phyloP scores from a whole-genome alignment of 1,284 basidiomycete genomes.

The Apiotrichum sp. region DNA sequence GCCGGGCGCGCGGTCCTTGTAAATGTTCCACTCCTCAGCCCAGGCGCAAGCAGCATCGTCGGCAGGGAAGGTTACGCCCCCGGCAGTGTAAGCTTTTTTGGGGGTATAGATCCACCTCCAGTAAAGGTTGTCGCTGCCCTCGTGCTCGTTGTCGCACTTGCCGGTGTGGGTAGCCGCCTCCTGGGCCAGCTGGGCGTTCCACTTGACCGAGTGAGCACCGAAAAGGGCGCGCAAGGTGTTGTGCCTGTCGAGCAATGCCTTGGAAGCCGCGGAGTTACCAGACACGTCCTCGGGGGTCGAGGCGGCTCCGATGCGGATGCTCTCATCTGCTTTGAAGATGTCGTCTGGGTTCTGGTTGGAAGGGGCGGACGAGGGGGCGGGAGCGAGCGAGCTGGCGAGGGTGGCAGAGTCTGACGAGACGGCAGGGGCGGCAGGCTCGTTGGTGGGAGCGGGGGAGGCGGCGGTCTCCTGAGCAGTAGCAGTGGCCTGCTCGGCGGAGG shows the following conservation, averaged over 20 bases:
- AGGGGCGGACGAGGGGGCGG: neutral
- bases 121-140: slow-evolving; percentile 8
- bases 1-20: slow-evolving; percentile 25
- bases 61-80: neutral
- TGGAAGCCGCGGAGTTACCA: slow-evolving; percentile 2
- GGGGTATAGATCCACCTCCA: neutral
- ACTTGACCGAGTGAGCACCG: neutral
- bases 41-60: neutral
- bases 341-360: neutral
- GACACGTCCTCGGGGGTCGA: neutral
- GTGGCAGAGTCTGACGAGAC: no score
- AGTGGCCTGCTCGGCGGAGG: no score
- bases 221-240: slow-evolving; percentile 10
- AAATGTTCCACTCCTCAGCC: slow-evolving; percentile 8
- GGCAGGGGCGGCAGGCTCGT: no score
- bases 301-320: neutral
- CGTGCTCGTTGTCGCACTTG: slow-evolving; percentile 1
- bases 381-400: no score
- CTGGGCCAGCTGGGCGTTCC: slow-evolving; percentile 6
- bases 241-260: slow-evolving; percentile 9
- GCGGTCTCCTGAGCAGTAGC: no score
- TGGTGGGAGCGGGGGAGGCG: neutral
- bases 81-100: no score
- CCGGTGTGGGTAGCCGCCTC: neutral
- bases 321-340: neutral